These are phyloP conservation scores for Suillus ampliporus DNA, from an alignment of 768 basidiomycete species.

Conservation along the genomic window DNA sequence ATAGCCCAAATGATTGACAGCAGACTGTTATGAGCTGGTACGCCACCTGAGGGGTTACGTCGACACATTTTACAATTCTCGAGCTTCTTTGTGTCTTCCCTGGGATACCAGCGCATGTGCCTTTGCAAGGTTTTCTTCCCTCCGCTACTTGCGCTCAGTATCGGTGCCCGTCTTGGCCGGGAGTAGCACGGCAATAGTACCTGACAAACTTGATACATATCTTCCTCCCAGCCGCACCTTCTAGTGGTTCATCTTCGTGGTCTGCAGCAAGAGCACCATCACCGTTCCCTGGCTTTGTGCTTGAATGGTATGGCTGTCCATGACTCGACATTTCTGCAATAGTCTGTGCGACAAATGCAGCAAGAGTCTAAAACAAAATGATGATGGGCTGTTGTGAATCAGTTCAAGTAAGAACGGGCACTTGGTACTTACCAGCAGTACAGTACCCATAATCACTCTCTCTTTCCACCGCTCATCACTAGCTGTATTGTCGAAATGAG, in stretches of 20 bases:
- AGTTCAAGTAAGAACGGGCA: constrained; percentile 7
- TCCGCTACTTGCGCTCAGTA: constrained; percentile 71
- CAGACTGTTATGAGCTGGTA: constrained; percentile 91
- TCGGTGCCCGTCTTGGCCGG: constrained; percentile 96
- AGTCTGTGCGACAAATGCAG: constrained; percentile 41
- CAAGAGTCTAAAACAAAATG: constrained; percentile 34
- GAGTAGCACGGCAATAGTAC: too few relatives aligned
- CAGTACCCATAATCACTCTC: constrained; percentile 58
- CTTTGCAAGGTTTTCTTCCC: constrained; percentile 76
- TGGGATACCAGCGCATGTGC: constrained; percentile 77
- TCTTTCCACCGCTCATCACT: constrained; percentile 74
- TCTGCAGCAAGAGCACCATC: not conserved
- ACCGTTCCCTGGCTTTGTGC: not conserved
- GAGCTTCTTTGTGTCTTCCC: constrained; percentile 80
- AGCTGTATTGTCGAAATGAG: constrained; percentile 50
- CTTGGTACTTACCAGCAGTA: constrained; percentile 58
- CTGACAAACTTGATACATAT: too few relatives aligned
- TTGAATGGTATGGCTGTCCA: not conserved
- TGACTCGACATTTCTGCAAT: constrained; percentile 19
- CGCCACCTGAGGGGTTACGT: constrained; percentile 97
- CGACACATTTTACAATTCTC: constrained; percentile 89
- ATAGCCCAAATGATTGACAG: not conserved
- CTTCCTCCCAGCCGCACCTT: too few relatives aligned
- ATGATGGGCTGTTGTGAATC: too few relatives aligned
- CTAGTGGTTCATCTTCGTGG: not conserved